These are phyloP conservation scores for Neonectria punicea DNA, from an alignment of 2,329 filamentous ascomycete species.

Conservation along the genomic window DNA sequence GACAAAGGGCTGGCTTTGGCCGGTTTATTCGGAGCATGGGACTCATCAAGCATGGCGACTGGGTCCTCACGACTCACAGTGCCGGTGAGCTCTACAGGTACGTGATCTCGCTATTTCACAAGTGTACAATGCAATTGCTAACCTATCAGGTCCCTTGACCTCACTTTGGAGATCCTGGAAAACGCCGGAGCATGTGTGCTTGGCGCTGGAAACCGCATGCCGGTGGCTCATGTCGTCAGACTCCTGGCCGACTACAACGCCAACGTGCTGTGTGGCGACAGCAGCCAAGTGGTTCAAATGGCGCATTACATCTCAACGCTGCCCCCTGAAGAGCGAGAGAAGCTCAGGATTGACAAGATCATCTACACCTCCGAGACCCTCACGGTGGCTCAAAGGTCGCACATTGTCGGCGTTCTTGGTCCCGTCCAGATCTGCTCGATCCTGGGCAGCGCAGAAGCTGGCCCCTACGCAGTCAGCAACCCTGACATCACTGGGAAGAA, in stretches of 20 bases:
- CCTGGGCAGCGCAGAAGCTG: constrained; percentile 55
- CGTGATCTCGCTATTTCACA: accelerated
- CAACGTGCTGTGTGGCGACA: constrained; percentile 53
- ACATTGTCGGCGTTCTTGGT: constrained; percentile 46
- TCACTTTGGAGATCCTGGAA: constrained; percentile 53
- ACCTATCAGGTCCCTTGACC: constrained; percentile 49
- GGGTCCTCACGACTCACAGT: constrained; percentile 52
- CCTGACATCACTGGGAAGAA: constrained; percentile 42
- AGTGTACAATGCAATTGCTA: not conserved
- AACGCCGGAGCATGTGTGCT: constrained; percentile 54
- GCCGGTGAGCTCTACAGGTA: constrained; percentile 53
- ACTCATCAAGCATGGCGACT: constrained; percentile 49
- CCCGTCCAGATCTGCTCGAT: constrained; percentile 52
- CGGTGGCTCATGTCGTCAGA: constrained; percentile 37
- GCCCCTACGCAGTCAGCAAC: constrained; percentile 50
- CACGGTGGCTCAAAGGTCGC: constrained; percentile 45
- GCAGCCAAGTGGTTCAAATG: constrained; percentile 51
- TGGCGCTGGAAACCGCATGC: constrained; percentile 47
- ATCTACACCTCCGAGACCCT: constrained; percentile 58
- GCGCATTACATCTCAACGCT: constrained; percentile 49
- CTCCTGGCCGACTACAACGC: constrained; percentile 46
- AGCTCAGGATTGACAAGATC: constrained; percentile 51
- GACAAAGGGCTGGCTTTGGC: constrained; percentile 50
- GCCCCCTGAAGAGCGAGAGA: constrained; percentile 17
- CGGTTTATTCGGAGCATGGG: constrained; percentile 44